These are phyloP conservation scores for Echites panduratus DNA, from an alignment of 257 asterid genomes.

Conservation along the genomic window DNA sequence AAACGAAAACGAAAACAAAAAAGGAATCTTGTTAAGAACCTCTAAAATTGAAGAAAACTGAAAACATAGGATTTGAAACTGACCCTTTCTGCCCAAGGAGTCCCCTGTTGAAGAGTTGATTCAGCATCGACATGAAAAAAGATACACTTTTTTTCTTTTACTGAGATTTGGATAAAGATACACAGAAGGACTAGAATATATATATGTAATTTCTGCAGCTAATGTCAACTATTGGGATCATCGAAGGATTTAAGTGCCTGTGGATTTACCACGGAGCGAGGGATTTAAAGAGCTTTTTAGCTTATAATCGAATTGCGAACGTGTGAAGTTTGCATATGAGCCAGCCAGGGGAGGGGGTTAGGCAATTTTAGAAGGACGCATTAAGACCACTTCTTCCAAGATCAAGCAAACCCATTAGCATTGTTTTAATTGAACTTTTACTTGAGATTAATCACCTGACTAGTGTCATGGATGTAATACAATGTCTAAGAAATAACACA, in stretches of 20 bases:
- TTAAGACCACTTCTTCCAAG: no score
- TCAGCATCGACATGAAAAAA: conserved; percentile 52
- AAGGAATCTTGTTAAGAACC: not conserved
- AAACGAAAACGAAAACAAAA: no score
- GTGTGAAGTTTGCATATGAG: not conserved
- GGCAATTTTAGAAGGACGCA: no score
- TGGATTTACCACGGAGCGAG: not conserved
- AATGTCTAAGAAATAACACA: no score
- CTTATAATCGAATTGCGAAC: not conserved
- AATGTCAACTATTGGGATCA: not conserved
- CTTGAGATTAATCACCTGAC: no score
- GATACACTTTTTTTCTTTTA: no score
- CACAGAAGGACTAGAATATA: not conserved
- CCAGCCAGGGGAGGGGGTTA: no score
- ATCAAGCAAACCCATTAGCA: no score
- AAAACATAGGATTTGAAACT: conserved; percentile 22
- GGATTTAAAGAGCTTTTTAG: not conserved
- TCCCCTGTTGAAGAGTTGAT: conserved; percentile 89
- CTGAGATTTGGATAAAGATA: not conserved
- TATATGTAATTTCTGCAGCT: not conserved
- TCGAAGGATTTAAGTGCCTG: not conserved
- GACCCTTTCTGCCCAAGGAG: conserved; percentile 83
- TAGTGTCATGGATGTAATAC: no score
- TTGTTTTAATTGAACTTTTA: no score
- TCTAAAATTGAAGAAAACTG: conserved; percentile 10